Evolutionary conservation across 2,329 filamentous ascomycete species (phyloP).

Genomic region (Alternaria alternata): DNA sequence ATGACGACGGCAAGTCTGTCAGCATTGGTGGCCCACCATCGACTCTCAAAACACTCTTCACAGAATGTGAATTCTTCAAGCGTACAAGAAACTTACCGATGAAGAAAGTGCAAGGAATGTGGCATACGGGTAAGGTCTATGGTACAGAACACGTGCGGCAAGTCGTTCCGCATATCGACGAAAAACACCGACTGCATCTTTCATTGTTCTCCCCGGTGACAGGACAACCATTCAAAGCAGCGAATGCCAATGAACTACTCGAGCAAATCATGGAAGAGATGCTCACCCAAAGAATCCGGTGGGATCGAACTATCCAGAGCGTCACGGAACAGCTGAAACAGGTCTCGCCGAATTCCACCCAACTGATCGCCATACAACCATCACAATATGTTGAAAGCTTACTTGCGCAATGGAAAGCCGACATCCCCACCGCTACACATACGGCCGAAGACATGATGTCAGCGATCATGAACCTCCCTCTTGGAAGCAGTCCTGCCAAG

Average conservation of each 20-base stretch:
- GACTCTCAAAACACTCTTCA: background rate
- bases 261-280: background rate
- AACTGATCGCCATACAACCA: background rate
- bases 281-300: background rate
- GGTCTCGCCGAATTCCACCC: background rate
- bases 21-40: background rate
- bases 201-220: background rate
- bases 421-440: background rate
- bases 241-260: background rate
- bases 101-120: background rate
- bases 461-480: background rate
- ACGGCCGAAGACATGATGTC: background rate
- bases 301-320: background rate
- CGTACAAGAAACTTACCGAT: background rate
- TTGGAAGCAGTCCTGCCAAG: background rate
- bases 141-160: background rate
- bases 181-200: background rate
- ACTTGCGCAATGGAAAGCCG: background rate
- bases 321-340: background rate
- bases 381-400: background rate
- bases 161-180: background rate
- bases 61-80: background rate
- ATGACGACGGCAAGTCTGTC: background rate
- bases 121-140: background rate
- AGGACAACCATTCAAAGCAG: background rate